Evolutionary conservation across 805 yeast genomes (phyloP).

Genomic region (Ogataea philodendri): DNA sequence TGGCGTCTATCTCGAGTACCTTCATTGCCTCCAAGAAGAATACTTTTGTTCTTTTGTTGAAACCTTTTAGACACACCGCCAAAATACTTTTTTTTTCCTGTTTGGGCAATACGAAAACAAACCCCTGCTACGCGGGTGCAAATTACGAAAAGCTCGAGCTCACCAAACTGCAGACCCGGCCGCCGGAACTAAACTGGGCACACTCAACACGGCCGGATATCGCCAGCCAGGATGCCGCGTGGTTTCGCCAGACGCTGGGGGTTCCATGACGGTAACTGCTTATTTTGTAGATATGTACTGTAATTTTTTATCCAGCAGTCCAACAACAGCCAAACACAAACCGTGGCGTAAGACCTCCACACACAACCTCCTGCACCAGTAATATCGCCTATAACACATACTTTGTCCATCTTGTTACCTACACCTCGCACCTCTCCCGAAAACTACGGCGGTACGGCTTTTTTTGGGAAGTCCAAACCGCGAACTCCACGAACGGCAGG

Average conservation of each 20-base stretch:
- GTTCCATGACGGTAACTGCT: too few relatives aligned
- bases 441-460: constrained; percentile 10
- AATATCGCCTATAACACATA: not conserved
- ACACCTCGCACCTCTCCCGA: constrained; percentile 20
- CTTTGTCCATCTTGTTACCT: not conserved
- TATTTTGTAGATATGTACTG: too few relatives aligned
- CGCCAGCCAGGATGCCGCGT: not conserved
- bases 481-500: constrained; percentile 5
- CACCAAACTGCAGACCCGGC: too few relatives aligned
- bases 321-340: not conserved
- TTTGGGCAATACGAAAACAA: constrained; percentile 18
- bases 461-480: constrained; percentile 12
- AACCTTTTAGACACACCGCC: constrained; percentile 8
- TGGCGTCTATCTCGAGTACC: constrained; percentile 18
- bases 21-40: constrained; percentile 20
- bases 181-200: not conserved
- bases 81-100: constrained; percentile 12
- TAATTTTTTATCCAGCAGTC: not conserved
- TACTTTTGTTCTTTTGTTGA: too few relatives aligned
- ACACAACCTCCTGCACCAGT: not conserved
- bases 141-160: too few relatives aligned
- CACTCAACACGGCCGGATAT: not conserved
- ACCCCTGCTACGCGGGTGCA: constrained; percentile 11
- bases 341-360: not conserved
- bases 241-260: not conserved